Conservation (phyloP, 139 green algal genomes). For the Raphidocelis subcapitata region DNA sequence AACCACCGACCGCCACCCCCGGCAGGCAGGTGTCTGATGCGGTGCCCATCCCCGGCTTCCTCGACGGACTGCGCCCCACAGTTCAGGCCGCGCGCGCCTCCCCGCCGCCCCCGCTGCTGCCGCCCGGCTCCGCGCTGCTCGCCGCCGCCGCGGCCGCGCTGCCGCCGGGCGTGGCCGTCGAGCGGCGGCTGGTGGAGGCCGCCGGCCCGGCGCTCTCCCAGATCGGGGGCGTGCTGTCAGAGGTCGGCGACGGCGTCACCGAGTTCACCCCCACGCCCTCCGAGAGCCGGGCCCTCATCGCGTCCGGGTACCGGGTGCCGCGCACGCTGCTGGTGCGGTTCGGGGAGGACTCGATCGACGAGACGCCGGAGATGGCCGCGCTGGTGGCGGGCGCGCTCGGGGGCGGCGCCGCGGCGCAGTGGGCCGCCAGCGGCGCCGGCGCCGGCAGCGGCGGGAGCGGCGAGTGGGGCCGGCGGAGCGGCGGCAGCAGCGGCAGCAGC, state of each 20-base stretch:
- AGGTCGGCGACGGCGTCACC: conserved; percentile 24
- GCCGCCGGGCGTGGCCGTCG: conserved; percentile 5
- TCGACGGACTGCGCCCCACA: conserved; percentile 39
- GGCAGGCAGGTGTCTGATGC: conserved; percentile 62
- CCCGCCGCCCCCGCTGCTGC: background rate
- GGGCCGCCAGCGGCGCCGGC: background rate
- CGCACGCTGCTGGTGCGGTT: conserved; percentile 92
- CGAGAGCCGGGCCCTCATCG: conserved; percentile 70
- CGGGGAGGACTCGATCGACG: conserved; percentile 83
- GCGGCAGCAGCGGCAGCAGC: conserved; percentile 6
- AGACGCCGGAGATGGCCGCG: conserved; percentile 73
- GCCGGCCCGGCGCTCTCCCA: conserved; percentile 48
- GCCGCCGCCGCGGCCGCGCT: conserved; percentile 27
- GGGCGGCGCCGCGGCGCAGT: background rate
- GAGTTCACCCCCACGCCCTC: conserved; percentile 85
- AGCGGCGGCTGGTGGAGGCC: conserved; percentile 21
- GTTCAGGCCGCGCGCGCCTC: conserved; percentile 19
- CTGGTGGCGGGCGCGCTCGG: conserved; percentile 43
- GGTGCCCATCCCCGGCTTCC: conserved; percentile 62
- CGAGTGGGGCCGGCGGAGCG: background rate
- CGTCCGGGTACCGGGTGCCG: conserved; percentile 61
- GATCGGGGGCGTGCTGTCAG: conserved; percentile 38
- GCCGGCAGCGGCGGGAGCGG: background rate
- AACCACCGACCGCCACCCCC: background rate
- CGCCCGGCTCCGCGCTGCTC: conserved; percentile 11